Evolutionary conservation across 106 monocot species (phyloP).

Genomic region (Phalaenopsis equestris): DNA sequence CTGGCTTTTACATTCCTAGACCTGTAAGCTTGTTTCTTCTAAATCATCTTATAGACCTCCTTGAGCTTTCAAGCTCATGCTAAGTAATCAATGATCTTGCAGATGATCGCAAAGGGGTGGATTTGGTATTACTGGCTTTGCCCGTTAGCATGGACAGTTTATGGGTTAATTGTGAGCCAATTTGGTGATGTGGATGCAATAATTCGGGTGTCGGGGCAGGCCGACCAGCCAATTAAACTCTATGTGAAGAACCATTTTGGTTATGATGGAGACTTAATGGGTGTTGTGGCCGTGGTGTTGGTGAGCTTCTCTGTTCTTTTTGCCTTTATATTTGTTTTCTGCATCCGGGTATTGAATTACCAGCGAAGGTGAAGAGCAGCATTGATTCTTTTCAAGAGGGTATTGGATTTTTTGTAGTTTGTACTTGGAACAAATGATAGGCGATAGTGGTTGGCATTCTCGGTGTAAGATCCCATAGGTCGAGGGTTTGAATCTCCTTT

Average conservation of each 20-base stretch:
- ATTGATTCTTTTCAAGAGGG: too few relatives aligned
- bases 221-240: conserved; percentile 15
- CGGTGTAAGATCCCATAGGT: too few relatives aligned
- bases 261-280: conserved; percentile 45
- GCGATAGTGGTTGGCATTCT: too few relatives aligned
- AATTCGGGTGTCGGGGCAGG: conserved; percentile 36
- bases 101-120: conserved; percentile 85
- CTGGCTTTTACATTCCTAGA: conserved; percentile 62
- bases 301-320: conserved; percentile 55
- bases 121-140: conserved; percentile 94
- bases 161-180: conserved; percentile 62
- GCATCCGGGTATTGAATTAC: conserved; percentile 79
- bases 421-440: too few relatives aligned
- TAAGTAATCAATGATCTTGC: conserved; percentile 7
- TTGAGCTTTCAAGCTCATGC: too few relatives aligned
- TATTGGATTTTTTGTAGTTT: too few relatives aligned
- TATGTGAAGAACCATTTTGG: conserved; percentile 58
- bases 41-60: too few relatives aligned
- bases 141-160: conserved; percentile 80
- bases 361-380: conserved; percentile 46
- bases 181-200: conserved; percentile 49
- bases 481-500: too few relatives aligned
- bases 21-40: conserved; percentile 22
- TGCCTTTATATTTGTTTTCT: conserved; percentile 63
- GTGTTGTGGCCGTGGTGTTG: conserved; percentile 46